phyloP scores from a whole-genome alignment of 192 early-diverging fungal species.

The Kickxella alabastrina region DNA sequence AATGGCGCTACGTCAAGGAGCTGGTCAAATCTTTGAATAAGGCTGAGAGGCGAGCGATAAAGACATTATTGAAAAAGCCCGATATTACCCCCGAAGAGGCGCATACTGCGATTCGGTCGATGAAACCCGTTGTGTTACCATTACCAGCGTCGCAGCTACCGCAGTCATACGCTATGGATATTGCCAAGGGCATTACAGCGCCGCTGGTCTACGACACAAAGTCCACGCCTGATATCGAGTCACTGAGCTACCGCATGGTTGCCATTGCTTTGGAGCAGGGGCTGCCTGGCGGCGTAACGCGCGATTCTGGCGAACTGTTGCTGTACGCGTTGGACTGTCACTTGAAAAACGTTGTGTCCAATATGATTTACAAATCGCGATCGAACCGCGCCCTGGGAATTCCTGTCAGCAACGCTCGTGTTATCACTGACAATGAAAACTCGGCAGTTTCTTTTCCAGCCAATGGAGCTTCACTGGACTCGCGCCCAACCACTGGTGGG shows the following conservation, averaged over 20 bases:
- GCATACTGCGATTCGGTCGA: conserved; percentile 27
- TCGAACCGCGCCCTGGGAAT: conserved; percentile 61
- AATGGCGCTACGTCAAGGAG: conserved; percentile 61
- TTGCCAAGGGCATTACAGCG: conserved; percentile 64
- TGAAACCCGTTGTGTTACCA: conserved; percentile 52
- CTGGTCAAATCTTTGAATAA: conserved; percentile 67
- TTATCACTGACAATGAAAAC: background rate
- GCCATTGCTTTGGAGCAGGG: conserved; percentile 67
- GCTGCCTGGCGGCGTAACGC: conserved; percentile 59
- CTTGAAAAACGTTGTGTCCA: conserved; percentile 64
- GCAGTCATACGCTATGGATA: conserved; percentile 54
- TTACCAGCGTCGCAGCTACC: conserved; percentile 51
- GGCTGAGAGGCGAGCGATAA: conserved; percentile 62
- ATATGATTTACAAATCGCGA: conserved; percentile 62
- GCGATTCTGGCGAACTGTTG: conserved; percentile 60
- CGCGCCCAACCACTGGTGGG: conserved; percentile 29
- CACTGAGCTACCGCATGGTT: conserved; percentile 63
- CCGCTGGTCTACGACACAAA: conserved; percentile 66
- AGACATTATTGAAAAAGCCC: conserved; percentile 55
- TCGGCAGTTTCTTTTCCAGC: background rate
- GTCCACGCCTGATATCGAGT: conserved; percentile 60
- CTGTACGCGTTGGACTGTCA: conserved; percentile 68
- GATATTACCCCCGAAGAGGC: conserved; percentile 40
- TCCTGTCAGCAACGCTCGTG: conserved; percentile 20
- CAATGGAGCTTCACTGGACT: background rate